Percentiles rank a stretch among this genome's conserved stretches.
These are phyloP conservation scores for Eremothecium sinecaudum DNA, from an alignment of 1,139 yeast genomes.

Conservation along the genomic window DNA sequence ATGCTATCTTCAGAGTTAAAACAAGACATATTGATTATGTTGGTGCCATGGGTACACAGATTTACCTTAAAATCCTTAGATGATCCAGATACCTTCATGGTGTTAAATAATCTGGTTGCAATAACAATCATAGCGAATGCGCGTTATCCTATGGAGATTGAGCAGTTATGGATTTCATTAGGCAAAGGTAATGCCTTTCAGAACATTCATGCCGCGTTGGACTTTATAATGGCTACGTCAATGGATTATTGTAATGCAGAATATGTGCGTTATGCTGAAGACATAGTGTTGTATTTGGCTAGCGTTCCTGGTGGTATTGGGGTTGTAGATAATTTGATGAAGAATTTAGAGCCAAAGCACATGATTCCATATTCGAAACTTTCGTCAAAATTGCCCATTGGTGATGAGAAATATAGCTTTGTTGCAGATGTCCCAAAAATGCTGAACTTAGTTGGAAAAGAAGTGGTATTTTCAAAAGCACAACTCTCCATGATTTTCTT, in stretches of 20 bases:
- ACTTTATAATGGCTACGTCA: slow-evolving; percentile 60
- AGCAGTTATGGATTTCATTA: slow-evolving; percentile 88
- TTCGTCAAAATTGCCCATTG: slow-evolving; percentile 25
- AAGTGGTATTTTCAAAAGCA: slow-evolving; percentile 75
- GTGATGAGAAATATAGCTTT: slow-evolving; percentile 47
- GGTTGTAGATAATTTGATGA: slow-evolving; percentile 46
- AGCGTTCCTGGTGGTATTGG: slow-evolving; percentile 32
- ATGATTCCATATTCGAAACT: slow-evolving; percentile 67
- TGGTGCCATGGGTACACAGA: slow-evolving; percentile 85
- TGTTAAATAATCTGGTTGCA: slow-evolving; percentile 71
- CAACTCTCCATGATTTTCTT: slow-evolving; percentile 78
- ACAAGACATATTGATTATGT: slow-evolving; percentile 67
- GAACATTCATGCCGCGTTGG: slow-evolving; percentile 65
- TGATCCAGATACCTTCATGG: slow-evolving; percentile 55
- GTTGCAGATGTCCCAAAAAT: slow-evolving; percentile 60
- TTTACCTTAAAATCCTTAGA: slow-evolving; percentile 50
- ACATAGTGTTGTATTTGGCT: slow-evolving; percentile 67
- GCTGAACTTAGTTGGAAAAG: slow-evolving; percentile 53
- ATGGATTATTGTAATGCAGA: slow-evolving; percentile 60
- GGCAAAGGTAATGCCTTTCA: slow-evolving; percentile 59
- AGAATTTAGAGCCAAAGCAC: slow-evolving; percentile 67
- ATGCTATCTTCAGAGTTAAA: slow-evolving; percentile 39
- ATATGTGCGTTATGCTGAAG: slow-evolving; percentile 72
- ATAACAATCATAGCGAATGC: slow-evolving; percentile 72
- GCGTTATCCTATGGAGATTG: slow-evolving; percentile 73